Evolutionary conservation across 2,329 filamentous ascomycete genomes (phyloP).

Genomic region (Pseudopithomyces chartarum): DNA sequence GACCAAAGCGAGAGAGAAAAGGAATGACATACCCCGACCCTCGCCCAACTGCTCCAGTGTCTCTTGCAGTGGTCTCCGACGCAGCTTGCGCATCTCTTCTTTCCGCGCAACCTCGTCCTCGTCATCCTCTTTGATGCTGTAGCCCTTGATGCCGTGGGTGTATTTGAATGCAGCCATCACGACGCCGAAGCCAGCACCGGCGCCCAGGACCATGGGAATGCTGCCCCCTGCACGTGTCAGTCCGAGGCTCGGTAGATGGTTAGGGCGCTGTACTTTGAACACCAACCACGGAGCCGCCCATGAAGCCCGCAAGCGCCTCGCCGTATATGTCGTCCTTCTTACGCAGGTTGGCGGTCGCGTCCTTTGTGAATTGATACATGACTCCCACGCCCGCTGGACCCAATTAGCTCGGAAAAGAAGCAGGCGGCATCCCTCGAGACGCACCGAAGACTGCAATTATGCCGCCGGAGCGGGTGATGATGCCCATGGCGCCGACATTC

Average conservation of each 20-base stretch:
- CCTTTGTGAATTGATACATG: conserved; percentile 77
- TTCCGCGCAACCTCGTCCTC: conserved; percentile 78
- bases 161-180: conserved; percentile 69
- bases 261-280: conserved; percentile 65
- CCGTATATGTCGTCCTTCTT: conserved; percentile 82
- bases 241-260: neutral
- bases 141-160: conserved; percentile 66
- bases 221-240: conserved; percentile 59
- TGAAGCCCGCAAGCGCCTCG: conserved; percentile 74
- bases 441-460: conserved; percentile 72
- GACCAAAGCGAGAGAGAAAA: neutral
- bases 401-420: conserved; percentile 30
- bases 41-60: conserved; percentile 83
- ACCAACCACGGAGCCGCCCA: conserved; percentile 74
- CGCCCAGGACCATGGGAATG: conserved; percentile 72
- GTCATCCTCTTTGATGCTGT: conserved; percentile 59
- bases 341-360: conserved; percentile 81
- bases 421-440: conserved; percentile 22
- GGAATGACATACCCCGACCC: conserved; percentile 70
- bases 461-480: conserved; percentile 79
- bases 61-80: conserved; percentile 76
- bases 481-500: conserved; percentile 79
- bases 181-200: conserved; percentile 64
- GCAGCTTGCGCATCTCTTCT: conserved; percentile 73
- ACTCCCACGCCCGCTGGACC: conserved; percentile 70